These are phyloP conservation scores for Rhodocollybia butyracea DNA, from an alignment of 768 basidiomycete species.

Conservation along the genomic window DNA sequence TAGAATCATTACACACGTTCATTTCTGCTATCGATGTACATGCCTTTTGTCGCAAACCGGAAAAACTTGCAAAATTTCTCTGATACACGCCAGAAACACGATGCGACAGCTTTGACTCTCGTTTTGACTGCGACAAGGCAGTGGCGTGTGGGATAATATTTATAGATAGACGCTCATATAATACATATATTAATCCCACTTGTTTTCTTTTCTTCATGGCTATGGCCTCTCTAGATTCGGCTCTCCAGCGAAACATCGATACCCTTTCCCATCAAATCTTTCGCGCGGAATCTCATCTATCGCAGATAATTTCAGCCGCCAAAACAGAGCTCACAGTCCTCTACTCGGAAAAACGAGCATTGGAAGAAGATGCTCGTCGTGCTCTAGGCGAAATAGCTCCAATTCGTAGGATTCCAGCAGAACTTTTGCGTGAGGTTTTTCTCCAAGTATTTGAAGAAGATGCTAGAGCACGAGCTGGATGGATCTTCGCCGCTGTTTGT, in stretches of 20 bases:
- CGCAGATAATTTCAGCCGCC: constrained; percentile 55
- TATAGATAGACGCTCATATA: too few relatives aligned
- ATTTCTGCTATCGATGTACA: constrained; percentile 10
- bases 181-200: too few relatives aligned
- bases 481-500: constrained; percentile 68
- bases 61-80: constrained; percentile 16
- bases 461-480: constrained; percentile 69
- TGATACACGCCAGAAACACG: constrained; percentile 29
- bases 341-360: constrained; percentile 39
- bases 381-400: constrained; percentile 46
- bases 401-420: constrained; percentile 65
- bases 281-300: constrained; percentile 51
- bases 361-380: constrained; percentile 47
- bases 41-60: too few relatives aligned
- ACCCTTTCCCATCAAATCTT: constrained; percentile 33
- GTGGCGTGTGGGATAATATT: too few relatives aligned
- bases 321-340: constrained; percentile 52
- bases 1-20: constrained; percentile 10
- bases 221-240: background rate
- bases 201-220: too few relatives aligned
- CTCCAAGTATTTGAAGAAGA: constrained; percentile 64
- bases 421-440: constrained; percentile 74
- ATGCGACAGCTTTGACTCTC: too few relatives aligned
- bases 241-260: background rate
- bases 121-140: too few relatives aligned